phyloP scores from a whole-genome alignment of 1,139 yeast species.

The Yamadazyma taylorii region DNA sequence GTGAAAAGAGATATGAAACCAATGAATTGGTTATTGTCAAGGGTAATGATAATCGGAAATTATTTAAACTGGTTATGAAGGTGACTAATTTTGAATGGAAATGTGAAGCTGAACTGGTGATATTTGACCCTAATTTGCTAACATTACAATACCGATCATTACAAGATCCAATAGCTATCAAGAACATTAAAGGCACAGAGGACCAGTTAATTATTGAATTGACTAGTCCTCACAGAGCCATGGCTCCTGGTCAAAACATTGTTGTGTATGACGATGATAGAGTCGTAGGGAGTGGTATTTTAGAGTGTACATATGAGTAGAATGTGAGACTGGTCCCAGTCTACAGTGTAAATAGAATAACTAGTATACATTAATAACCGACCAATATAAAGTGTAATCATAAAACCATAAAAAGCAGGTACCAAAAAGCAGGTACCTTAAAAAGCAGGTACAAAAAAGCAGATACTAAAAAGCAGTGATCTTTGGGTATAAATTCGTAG shows the following conservation, averaged over 20 bases:
- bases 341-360: neutral
- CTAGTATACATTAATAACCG: slow-evolving; percentile 9
- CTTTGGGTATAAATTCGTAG: slow-evolving; percentile 38
- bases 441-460: too few relatives aligned
- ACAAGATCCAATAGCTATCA: slow-evolving; percentile 50
- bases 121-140: slow-evolving; percentile 22
- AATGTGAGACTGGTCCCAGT: too few relatives aligned
- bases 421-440: too few relatives aligned
- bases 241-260: slow-evolving; percentile 88
- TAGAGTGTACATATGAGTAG: slow-evolving; percentile 17
- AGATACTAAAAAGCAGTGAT: slow-evolving; percentile 47
- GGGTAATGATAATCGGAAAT: slow-evolving; percentile 61
- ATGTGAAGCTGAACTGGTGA: slow-evolving; percentile 7
- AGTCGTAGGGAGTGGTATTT: slow-evolving; percentile 76
- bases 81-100: slow-evolving; percentile 48
- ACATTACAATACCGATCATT: slow-evolving; percentile 69
- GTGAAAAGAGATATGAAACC: slow-evolving; percentile 59
- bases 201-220: slow-evolving; percentile 33
- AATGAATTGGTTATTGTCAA: slow-evolving; percentile 79
- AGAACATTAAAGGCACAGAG: slow-evolving; percentile 13
- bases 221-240: slow-evolving; percentile 55
- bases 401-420: too few relatives aligned
- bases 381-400: too few relatives aligned
- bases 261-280: slow-evolving; percentile 68
- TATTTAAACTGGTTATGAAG: slow-evolving; percentile 47